phyloP scores from a whole-genome alignment of 2,329 filamentous ascomycete genomes.

The Purpureocillium takamizusanense region DNA sequence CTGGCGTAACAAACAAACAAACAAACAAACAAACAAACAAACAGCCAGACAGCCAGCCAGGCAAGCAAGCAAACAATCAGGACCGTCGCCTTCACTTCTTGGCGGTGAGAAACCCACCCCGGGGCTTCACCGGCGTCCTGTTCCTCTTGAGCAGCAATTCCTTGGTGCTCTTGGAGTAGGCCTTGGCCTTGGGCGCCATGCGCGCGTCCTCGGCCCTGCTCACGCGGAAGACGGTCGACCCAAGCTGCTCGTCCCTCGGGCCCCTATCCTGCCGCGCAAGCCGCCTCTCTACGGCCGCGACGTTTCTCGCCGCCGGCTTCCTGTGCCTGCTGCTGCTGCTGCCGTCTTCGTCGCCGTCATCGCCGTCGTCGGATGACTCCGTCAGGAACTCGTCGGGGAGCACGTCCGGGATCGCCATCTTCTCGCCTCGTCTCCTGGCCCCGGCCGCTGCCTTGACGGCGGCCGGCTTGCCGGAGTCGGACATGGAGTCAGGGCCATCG shows the following conservation, averaged over 20 bases:
- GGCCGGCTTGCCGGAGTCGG: neutral
- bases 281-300: conserved; percentile 28
- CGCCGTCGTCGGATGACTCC: conserved; percentile 39
- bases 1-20: neutral
- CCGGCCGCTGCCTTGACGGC: neutral
- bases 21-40: neutral
- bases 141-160: conserved; percentile 36
- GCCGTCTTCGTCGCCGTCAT: conserved; percentile 18
- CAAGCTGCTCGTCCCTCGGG: conserved; percentile 39
- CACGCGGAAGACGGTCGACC: conserved; percentile 45
- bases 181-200: conserved; percentile 39
- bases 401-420: conserved; percentile 29
- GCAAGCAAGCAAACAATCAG: too few species aligned
- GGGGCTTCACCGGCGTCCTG: conserved; percentile 25
- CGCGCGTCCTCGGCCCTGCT: conserved; percentile 32
- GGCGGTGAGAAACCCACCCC: conserved; percentile 35
- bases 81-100: conserved; percentile 3
- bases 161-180: conserved; percentile 31
- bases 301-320: conserved; percentile 26
- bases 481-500: conserved; percentile 9
- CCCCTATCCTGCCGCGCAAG: conserved; percentile 27
- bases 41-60: too few species aligned
- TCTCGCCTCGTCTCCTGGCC: conserved; percentile 20
- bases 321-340: conserved; percentile 21
- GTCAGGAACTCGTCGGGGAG: conserved; percentile 45